phyloP scores from a whole-genome alignment of 805 yeast species.

The Myxozyma melibiosi region DNA sequence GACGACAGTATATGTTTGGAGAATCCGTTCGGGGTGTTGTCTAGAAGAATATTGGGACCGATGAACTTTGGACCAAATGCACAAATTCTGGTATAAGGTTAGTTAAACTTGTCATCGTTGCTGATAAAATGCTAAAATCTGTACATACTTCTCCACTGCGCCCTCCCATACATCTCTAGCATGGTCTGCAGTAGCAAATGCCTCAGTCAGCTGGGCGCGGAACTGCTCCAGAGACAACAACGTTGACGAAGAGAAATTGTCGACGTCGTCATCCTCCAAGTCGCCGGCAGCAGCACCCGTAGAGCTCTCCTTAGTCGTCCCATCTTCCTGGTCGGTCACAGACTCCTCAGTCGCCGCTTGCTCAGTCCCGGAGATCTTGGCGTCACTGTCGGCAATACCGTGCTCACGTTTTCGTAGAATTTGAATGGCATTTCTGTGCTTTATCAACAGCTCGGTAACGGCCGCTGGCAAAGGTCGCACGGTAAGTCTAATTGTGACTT shows the following conservation, averaged over 20 bases:
- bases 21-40: slow-evolving; percentile 42
- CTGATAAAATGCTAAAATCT: background rate
- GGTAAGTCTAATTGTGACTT: slow-evolving; percentile 47
- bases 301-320: slow-evolving; percentile 35
- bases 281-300: slow-evolving; percentile 33
- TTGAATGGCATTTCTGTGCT: slow-evolving; percentile 21
- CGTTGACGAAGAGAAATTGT: slow-evolving; percentile 32
- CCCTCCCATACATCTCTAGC: slow-evolving; percentile 38
- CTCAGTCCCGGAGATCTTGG: background rate
- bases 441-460: slow-evolving; percentile 52
- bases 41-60: slow-evolving; percentile 76
- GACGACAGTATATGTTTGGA: slow-evolving; percentile 14
- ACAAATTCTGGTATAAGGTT: slow-evolving; percentile 48
- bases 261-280: slow-evolving; percentile 36
- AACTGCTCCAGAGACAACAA: slow-evolving; percentile 41
- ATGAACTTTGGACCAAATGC: slow-evolving; percentile 76
- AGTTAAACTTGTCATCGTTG: background rate
- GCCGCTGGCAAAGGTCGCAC: slow-evolving; percentile 59
- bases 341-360: background rate
- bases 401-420: slow-evolving; percentile 12
- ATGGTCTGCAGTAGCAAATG: slow-evolving; percentile 40
- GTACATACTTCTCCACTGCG: slow-evolving; percentile 18
- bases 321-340: slow-evolving; percentile 11
- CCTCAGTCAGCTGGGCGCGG: slow-evolving; percentile 41
- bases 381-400: background rate